phyloP scores from a whole-genome alignment of 768 basidiomycete genomes.

The Naganishia randhawae region DNA sequence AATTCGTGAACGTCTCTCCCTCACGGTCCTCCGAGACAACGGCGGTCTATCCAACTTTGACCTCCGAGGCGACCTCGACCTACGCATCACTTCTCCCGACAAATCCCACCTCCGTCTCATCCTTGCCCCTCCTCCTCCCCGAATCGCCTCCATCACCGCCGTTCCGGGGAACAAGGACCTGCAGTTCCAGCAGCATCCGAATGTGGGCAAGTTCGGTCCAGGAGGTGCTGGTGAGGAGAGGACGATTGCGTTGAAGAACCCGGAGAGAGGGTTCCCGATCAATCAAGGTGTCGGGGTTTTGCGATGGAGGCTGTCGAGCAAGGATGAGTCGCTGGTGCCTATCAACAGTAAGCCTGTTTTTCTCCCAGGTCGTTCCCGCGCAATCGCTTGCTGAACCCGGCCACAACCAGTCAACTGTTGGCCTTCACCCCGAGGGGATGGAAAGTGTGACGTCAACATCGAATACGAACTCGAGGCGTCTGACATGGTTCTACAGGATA shows the following conservation, averaged over 20 bases:
- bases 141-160: conserved; percentile 64
- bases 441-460: conserved; percentile 89
- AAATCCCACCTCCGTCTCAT: conserved; percentile 4
- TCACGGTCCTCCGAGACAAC: conserved; percentile 72
- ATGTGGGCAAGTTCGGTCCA: conserved; percentile 73
- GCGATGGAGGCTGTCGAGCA: conserved; percentile 86
- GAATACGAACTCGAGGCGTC: conserved; percentile 94
- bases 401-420: conserved; percentile 77
- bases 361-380: too few relatives aligned
- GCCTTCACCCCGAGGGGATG: conserved; percentile 87
- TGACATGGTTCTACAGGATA: conserved; percentile 72
- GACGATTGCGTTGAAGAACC: conserved; percentile 76
- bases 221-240: conserved; percentile 60
- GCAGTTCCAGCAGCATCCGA: conserved; percentile 96
- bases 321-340: conserved; percentile 86
- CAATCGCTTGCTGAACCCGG: not conserved
- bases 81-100: conserved; percentile 60
- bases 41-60: conserved; percentile 87
- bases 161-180: conserved; percentile 60
- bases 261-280: conserved; percentile 77
- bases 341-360: conserved; percentile 82
- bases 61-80: conserved; percentile 89
- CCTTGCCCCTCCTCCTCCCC: conserved; percentile 63
- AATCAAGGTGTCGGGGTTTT: conserved; percentile 77
- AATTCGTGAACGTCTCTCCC: conserved; percentile 76